These are phyloP conservation scores for Naganishia vaughanmartiniae DNA, from an alignment of 768 basidiomycete genomes.

Conservation along the genomic window DNA sequence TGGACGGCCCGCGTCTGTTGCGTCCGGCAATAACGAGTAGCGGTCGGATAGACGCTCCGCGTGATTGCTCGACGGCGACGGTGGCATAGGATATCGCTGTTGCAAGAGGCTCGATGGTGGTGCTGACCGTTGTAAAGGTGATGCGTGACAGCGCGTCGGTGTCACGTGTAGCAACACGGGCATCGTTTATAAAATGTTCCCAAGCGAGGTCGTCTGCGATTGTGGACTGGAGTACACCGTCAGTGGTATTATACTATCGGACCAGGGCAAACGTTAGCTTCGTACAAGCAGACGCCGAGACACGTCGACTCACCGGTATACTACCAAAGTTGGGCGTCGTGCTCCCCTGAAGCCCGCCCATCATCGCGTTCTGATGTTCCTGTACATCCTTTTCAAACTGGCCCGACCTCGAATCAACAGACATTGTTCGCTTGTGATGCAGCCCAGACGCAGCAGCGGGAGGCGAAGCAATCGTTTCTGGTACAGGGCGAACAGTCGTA, in stretches of 20 bases:
- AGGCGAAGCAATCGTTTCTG: no score
- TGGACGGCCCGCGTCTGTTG: conserved; percentile 59
- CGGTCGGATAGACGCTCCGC: conserved; percentile 51
- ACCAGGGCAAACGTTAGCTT: background rate
- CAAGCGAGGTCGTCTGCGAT: conserved; percentile 67
- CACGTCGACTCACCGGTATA: background rate
- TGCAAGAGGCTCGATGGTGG: conserved; percentile 45
- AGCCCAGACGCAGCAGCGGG: no score
- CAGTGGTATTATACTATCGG: conserved; percentile 9
- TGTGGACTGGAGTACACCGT: conserved; percentile 19
- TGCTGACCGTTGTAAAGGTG: conserved; percentile 58
- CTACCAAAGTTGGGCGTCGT: conserved; percentile 9
- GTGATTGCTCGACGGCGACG: conserved; percentile 53
- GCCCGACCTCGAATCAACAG: conserved; percentile 5
- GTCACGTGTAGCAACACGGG: conserved; percentile 32
- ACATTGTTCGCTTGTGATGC: background rate
- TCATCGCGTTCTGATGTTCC: conserved; percentile 15
- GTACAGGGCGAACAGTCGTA: conserved; percentile 11
- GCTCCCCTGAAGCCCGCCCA: conserved; percentile 2
- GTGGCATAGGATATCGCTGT: conserved; percentile 62
- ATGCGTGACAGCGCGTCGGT: conserved; percentile 62
- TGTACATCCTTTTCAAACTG: conserved; percentile 25
- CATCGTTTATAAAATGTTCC: conserved; percentile 60
- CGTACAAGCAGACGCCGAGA: no score
- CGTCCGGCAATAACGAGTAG: conserved; percentile 70